phyloP scores from a whole-genome alignment of 352 stramenopile genomes.

The Pythium plurisporium region DNA sequence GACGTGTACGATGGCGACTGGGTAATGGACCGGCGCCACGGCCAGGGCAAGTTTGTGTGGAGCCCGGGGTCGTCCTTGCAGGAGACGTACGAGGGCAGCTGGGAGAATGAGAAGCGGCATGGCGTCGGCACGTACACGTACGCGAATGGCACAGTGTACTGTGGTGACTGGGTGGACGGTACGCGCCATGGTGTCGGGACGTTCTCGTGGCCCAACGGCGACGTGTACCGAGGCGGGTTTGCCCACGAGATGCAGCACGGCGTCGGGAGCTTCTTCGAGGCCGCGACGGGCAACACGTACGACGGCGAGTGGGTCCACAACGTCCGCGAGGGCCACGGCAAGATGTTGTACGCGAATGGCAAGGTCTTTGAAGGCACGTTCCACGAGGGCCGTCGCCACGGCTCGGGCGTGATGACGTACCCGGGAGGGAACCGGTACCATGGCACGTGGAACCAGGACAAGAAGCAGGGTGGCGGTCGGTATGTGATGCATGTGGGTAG shows the following conservation, averaged over 20 bases:
- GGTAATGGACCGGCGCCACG: slow-evolving; percentile 51
- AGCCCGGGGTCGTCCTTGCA: slow-evolving; percentile 42
- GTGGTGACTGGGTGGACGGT: slow-evolving; percentile 60
- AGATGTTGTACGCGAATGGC: slow-evolving; percentile 70
- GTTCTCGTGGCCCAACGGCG: slow-evolving; percentile 84
- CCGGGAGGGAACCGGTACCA: slow-evolving; percentile 76
- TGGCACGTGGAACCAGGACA: slow-evolving; percentile 85
- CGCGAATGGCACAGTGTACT: slow-evolving; percentile 51
- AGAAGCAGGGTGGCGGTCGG: slow-evolving; percentile 79
- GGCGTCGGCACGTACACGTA: slow-evolving; percentile 62
- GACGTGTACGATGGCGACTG: slow-evolving; percentile 80
- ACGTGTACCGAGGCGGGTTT: slow-evolving; percentile 83
- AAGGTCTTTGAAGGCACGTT: slow-evolving; percentile 89
- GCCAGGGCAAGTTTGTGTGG: slow-evolving; percentile 58
- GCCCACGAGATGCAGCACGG: slow-evolving; percentile 78
- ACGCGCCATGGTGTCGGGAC: slow-evolving; percentile 67
- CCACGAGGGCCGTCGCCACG: slow-evolving; percentile 66
- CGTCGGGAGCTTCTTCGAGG: slow-evolving; percentile 58
- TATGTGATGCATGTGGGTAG: slow-evolving; percentile 43
- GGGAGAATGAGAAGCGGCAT: slow-evolving; percentile 57
- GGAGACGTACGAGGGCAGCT: slow-evolving; percentile 79
- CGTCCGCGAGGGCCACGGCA: slow-evolving; percentile 70
- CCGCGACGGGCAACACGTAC: slow-evolving; percentile 47
- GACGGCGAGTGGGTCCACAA: slow-evolving; percentile 82
- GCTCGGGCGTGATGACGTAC: slow-evolving; percentile 77